Evolutionary conservation across 2,329 filamentous ascomycete genomes (phyloP).

Genomic region (Rachicladosporium sp.): DNA sequence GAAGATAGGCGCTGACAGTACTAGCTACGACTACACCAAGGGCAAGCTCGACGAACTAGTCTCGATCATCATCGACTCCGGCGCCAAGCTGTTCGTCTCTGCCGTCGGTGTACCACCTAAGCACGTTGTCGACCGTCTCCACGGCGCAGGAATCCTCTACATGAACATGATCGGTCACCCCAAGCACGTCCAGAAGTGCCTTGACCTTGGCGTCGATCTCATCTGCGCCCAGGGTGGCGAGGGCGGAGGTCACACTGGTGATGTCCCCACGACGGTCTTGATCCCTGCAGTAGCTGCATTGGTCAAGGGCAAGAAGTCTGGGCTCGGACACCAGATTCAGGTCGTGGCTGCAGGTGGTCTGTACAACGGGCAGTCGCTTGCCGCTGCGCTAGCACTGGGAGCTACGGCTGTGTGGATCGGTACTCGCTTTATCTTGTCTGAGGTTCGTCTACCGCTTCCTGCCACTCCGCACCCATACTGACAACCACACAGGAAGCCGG

Average conservation of each 20-base stretch:
- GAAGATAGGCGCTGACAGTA: conserved; percentile 5
- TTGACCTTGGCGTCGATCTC: conserved; percentile 83
- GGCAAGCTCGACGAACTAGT: conserved; percentile 87
- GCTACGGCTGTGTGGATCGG: conserved; percentile 91
- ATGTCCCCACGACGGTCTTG: conserved; percentile 80
- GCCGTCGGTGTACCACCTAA: conserved; percentile 90
- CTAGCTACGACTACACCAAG: conserved; percentile 98
- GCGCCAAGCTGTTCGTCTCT: conserved; percentile 87
- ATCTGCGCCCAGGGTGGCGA: conserved; percentile 98
- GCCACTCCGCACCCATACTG: no score
- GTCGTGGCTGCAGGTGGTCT: conserved; percentile 90
- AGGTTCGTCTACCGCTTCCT: conserved; percentile 24
- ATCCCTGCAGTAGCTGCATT: conserved; percentile 85
- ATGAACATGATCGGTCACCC: conserved; percentile 99
- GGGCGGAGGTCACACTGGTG: conserved; percentile 68
- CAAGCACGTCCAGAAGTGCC: conserved; percentile 95
- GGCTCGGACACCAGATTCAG: conserved; percentile 75
- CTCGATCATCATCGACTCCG: conserved; percentile 84
- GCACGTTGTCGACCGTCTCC: conserved; percentile 76
- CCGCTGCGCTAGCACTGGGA: conserved; percentile 83
- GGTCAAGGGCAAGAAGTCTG: conserved; percentile 68
- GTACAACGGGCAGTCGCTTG: conserved; percentile 81
- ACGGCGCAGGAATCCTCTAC: conserved; percentile 77
- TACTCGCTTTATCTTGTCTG: conserved; percentile 84
- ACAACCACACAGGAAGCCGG: conserved; percentile 54